Evolutionary conservation across 2,329 filamentous ascomycete species (phyloP), one percentile per base, ranked within the genome.

Genomic region (Scedosporium aurantiacum): DNA sequence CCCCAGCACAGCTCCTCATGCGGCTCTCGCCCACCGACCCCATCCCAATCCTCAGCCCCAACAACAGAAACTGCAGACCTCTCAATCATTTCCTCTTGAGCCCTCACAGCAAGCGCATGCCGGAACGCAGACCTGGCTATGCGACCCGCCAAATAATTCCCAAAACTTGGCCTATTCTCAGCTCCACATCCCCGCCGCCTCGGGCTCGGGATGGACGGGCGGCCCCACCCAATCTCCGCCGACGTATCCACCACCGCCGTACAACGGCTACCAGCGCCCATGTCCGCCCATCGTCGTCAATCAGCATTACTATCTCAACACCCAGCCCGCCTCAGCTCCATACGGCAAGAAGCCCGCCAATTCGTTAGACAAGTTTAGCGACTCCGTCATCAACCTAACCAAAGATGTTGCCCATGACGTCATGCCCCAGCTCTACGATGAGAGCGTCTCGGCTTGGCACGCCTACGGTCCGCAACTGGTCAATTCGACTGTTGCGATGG

Each of bases 281-380:
- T 63, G 65, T n/a, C 71, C 71, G 27, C 76, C 78, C 6, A 75
- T 82, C 60, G 73, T 82, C 28, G 77, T 82, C 57, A 80, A 81
- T 63, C 78, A 82, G 63, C 74, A 82, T 64, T 81, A 81, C 66
- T 80, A 82, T 64, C 66, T 80, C 37, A 40, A 57, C 27, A 16
- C 52, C 14, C 41, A 18, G 50, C 47, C 47, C 52, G 14, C 47
- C n/a, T 14, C 37, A 6, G 37, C 32, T 10, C 37, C 25, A 14
- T 28, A 21, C 18, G 28, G 28, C n/a, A 60, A 55, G 28, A 60
- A 60, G 58, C 21, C 40, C 18, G 12, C 16, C 1, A 18, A n/a
- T 5, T 23, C 60, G 32, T 40, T 61, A 7, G 40, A 50, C 52
- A 61, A 57, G 52, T 14, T 61, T 23, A 32, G 54, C 41, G 37